phyloP scores from a whole-genome alignment of 1,284 basidiomycete genomes.

The Xerocomus amazonicus region DNA sequence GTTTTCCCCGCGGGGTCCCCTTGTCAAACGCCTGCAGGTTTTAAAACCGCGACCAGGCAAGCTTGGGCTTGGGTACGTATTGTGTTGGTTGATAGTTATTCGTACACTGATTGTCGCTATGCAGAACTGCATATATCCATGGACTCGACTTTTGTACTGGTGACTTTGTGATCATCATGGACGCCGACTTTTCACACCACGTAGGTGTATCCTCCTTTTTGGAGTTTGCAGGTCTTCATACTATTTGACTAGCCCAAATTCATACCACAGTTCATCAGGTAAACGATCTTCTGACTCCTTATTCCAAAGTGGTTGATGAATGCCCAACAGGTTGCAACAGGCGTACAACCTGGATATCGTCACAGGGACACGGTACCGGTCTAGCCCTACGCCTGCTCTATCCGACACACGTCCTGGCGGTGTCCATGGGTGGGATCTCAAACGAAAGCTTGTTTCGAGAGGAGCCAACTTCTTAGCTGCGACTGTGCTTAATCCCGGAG shows the following conservation, averaged over 20 bases:
- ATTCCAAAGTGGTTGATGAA: constrained; percentile 5
- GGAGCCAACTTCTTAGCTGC: constrained; percentile 86
- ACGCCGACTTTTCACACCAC: constrained; percentile 94
- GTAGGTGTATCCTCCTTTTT: constrained; percentile 42
- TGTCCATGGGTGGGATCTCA: constrained; percentile 87
- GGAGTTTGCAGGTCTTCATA: constrained; percentile 7
- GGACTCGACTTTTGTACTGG: constrained; percentile 85
- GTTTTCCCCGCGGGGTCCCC: background rate
- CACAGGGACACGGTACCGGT: constrained; percentile 85
- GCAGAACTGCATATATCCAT: constrained; percentile 88
- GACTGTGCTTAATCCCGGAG: constrained; percentile 77
- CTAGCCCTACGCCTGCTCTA: constrained; percentile 49
- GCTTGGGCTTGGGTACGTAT: constrained; percentile 75
- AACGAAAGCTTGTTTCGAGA: constrained; percentile 79
- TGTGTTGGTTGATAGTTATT: background rate
- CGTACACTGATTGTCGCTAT: constrained; percentile 3
- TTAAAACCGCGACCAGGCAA: constrained; percentile 85
- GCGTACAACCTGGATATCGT: constrained; percentile 84
- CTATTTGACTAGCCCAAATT: constrained; percentile 69
- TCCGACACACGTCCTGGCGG: constrained; percentile 64
- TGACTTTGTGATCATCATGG: constrained; percentile 97
- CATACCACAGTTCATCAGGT: constrained; percentile 86
- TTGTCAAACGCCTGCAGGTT: constrained; percentile 43
- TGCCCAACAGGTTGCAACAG: constrained; percentile 60
- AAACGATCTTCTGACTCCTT: constrained; percentile 8